phyloP scores from a whole-genome alignment of 1,284 basidiomycete species.

The Wallemia hederae region DNA sequence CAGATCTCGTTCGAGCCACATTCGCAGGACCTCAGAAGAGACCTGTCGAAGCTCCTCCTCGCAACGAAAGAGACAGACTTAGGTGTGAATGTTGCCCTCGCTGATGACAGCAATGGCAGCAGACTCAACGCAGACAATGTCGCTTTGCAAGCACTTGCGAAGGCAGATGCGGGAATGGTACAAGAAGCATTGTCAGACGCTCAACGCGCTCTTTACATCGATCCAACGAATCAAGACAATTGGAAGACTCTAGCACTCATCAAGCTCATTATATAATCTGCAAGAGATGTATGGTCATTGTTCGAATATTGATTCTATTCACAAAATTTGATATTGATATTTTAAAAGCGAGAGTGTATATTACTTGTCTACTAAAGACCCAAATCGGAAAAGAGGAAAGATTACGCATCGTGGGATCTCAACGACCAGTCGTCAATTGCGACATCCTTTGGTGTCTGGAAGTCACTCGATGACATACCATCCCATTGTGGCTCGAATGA shows the following conservation, averaged over 20 bases:
- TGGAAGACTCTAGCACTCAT: neutral
- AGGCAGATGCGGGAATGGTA: neutral
- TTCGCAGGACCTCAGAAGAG: neutral
- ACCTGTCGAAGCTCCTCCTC: neutral
- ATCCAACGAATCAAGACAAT: neutral
- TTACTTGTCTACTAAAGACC: neutral
- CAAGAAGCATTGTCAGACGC: neutral
- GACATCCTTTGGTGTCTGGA: conserved; percentile 35
- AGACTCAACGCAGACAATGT: neutral
- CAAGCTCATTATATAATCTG: neutral
- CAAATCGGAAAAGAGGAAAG: neutral
- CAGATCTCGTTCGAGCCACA: neutral
- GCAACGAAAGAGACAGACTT: neutral
- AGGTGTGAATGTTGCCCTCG: neutral
- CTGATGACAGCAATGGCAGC: neutral
- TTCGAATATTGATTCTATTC: too few relatives aligned
- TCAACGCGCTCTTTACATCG: neutral
- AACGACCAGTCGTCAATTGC: conserved; percentile 35
- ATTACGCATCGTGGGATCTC: conserved; percentile 29
- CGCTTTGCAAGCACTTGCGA: neutral
- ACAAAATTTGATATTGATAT: too few relatives aligned
- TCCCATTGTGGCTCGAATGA: conserved; percentile 64
- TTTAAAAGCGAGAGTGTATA: neutral
- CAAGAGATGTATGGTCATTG: neutral
- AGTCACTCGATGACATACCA: conserved; percentile 27